These are phyloP conservation scores for Rhodosporidiobolus odoratus DNA, from an alignment of 768 basidiomycete genomes.

Conservation along the genomic window DNA sequence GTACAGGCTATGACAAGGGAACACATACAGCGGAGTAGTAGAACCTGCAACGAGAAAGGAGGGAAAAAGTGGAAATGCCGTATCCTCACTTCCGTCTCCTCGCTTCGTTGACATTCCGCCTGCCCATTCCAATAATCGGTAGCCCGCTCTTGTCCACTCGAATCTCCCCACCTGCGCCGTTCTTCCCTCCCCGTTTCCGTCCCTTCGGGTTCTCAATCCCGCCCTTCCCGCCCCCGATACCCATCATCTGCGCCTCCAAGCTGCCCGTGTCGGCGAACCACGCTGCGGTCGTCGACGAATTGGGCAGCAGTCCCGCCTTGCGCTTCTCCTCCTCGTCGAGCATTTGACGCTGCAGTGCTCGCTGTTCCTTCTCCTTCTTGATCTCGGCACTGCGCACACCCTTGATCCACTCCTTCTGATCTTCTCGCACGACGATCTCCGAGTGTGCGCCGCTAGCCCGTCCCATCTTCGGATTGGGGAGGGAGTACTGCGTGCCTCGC, in stretches of 20 bases:
- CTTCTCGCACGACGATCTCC: constrained; percentile 83
- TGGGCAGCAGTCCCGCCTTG: background rate
- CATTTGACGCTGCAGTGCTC: constrained; percentile 58
- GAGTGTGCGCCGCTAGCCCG: constrained; percentile 62
- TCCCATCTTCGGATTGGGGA: constrained; percentile 83
- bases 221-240: constrained; percentile 47
- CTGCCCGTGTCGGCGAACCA: constrained; percentile 30
- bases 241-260: constrained; percentile 38
- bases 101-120: constrained; percentile 79
- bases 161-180: constrained; percentile 33
- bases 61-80: too few relatives aligned
- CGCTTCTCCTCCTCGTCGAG: constrained; percentile 47
- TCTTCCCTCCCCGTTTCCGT: constrained; percentile 31
- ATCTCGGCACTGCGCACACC: constrained; percentile 73
- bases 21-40: too few relatives aligned
- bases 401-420: constrained; percentile 78
- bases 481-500: constrained; percentile 85
- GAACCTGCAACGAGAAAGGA: too few relatives aligned
- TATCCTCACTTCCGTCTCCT: constrained; percentile 52
- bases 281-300: background rate
- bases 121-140: constrained; percentile 80
- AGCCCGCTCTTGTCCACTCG: constrained; percentile 54
- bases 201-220: constrained; percentile 64
- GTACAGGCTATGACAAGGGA: too few relatives aligned
- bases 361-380: constrained; percentile 71